Evolutionary conservation across 2,329 filamentous ascomycete species (phyloP).

Genomic region (Cladophialophora immunda): DNA sequence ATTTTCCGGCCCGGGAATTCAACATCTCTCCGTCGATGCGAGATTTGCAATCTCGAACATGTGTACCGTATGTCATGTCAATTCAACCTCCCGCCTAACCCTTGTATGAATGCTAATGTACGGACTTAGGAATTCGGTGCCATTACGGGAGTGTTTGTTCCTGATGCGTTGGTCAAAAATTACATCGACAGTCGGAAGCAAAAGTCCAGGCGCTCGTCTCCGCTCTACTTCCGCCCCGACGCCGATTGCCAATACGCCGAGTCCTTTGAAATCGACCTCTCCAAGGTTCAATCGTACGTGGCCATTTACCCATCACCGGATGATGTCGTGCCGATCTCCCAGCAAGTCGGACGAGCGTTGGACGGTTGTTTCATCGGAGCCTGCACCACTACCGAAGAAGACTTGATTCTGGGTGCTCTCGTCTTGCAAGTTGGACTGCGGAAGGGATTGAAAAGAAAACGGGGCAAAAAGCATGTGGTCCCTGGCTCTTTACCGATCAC

Average conservation of each 20-base stretch:
- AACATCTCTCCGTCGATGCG: constrained; percentile 53
- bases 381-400: constrained; percentile 58
- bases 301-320: constrained; percentile 55
- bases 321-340: constrained; percentile 53
- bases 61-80: constrained; percentile 46
- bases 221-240: constrained; percentile 53
- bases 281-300: constrained; percentile 49
- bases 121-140: constrained; percentile 51
- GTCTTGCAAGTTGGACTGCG: constrained; percentile 52
- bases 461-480: constrained; percentile 50
- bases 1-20: constrained; percentile 53
- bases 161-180: constrained; percentile 49
- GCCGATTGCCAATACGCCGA: constrained; percentile 51
- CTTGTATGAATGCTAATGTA: neutral
- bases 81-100: neutral
- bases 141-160: constrained; percentile 54
- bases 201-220: constrained; percentile 45
- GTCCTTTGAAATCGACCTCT: constrained; percentile 50
- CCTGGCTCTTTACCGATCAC: constrained; percentile 53
- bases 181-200: constrained; percentile 47
- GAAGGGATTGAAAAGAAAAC: constrained; percentile 41
- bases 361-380: constrained; percentile 59
- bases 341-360: constrained; percentile 44
- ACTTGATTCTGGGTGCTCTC: constrained; percentile 53
- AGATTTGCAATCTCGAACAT: constrained; percentile 60